Base-by-base conservation (phyloP, 495 filamentous ascomycete species). In the Cercophora scortea region DNA sequence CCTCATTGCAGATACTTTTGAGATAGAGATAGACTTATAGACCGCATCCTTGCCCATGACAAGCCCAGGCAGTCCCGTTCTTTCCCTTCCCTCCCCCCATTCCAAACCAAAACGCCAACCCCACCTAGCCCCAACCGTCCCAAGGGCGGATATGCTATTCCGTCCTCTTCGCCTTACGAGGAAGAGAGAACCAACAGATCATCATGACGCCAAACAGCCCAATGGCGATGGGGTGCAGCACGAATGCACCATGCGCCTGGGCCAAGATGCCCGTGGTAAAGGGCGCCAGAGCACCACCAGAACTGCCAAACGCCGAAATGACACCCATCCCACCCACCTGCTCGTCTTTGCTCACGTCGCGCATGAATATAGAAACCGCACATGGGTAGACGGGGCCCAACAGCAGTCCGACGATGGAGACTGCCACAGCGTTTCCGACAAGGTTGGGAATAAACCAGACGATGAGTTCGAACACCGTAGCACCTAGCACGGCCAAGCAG, bases 321-420 rank as follows among this genome's bases (percentile, higher is more conserved):
- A 90, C 79, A 16, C 84, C 78, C 52, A 94, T 69, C 13, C 78
- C 79, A 33, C 80, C 82, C 38, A 85, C 80, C 58, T 85, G 85
- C 52, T 90, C 72, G 48, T 74, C 70, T 13, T 76, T 74, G 4
- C 77, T 77, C 41, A 93, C 72, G 12, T 82, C 71, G 50, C 76
- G 71, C 38, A 79, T 79, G 55, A 90, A 83, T 1, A 90, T 75
- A 1, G 78, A 78, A 17, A 80, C 82, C 1, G 83, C 81, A 56
- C 83, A 89, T 0, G 88, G 87, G 53, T 88, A 82, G 1, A 92
- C 74, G 0, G 89, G 88, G 0, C 90, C 89, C 10, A 94, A 69
- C n/a, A 91, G 63, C 36, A 91, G 69, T 4, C 89, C 89, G 19
- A 92, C 68, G n/a, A 91, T 66, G 4, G 80, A 67, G 1, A 91